Evolutionary conservation across 2,329 filamentous ascomycete species (phyloP).

Genomic region (Eurotiales sp.): DNA sequence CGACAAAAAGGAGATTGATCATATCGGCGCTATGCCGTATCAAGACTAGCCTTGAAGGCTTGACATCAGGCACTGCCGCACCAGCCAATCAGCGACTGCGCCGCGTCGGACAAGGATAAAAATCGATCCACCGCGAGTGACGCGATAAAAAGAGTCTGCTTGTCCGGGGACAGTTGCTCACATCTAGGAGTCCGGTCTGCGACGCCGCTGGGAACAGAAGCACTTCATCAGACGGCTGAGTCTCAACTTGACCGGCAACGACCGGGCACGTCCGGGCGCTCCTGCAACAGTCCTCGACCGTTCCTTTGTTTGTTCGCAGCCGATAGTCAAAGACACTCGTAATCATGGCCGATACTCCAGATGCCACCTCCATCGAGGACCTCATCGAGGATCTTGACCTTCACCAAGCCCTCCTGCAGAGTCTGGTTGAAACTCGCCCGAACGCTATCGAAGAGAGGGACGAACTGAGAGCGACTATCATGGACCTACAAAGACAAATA

Average conservation of each 20-base stretch:
- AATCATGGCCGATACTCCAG: constrained; percentile 5
- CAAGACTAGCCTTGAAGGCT: neutral
- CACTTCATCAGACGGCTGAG: neutral
- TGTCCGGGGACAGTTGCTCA: neutral
- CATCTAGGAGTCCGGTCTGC: no score
- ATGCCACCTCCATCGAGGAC: constrained; percentile 20
- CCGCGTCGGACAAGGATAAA: neutral
- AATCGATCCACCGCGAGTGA: neutral
- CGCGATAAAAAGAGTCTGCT: neutral
- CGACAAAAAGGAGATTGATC: no score
- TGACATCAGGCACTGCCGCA: neutral
- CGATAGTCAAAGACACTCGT: no score
- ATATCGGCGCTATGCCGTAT: neutral
- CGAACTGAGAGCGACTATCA: constrained; percentile 26
- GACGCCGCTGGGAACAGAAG: no score
- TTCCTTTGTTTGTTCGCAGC: no score
- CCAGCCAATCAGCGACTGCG: neutral
- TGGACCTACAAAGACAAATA: constrained; percentile 23
- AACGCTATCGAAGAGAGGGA: constrained; percentile 22
- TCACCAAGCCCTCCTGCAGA: constrained; percentile 28
- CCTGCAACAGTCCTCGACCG: neutral
- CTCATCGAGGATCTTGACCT: constrained; percentile 31
- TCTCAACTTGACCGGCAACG: neutral
- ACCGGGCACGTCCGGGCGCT: neutral
- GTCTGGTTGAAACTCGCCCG: constrained; percentile 25